Percentiles rank a stretch among this genome's conserved stretches.
phyloP scores from a whole-genome alignment of 768 basidiomycete species.

The Hygrophoropsis aurantiaca region DNA sequence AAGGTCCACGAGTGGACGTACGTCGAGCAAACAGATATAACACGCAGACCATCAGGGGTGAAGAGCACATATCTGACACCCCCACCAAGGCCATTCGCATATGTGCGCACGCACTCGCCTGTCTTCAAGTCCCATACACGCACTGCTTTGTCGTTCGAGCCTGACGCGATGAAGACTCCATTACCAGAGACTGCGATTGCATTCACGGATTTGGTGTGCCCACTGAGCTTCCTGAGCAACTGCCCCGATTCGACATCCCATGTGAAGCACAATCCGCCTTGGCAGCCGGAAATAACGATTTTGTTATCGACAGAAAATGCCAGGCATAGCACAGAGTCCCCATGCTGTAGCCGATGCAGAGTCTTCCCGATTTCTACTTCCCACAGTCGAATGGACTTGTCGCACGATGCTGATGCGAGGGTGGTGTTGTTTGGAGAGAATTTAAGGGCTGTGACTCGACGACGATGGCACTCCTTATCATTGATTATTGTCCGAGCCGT shows the following conservation, averaged over 20 bases:
- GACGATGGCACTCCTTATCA: slow-evolving; percentile 9
- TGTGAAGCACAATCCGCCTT: slow-evolving; percentile 15
- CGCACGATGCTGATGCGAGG: slow-evolving; percentile 17
- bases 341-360: slow-evolving; percentile 16
- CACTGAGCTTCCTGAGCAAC: slow-evolving; percentile 13
- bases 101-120: slow-evolving; percentile 12
- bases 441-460: slow-evolving; percentile 9
- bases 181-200: slow-evolving; percentile 19
- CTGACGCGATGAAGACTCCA: slow-evolving; percentile 17
- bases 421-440: slow-evolving; percentile 13
- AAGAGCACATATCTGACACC: slow-evolving; percentile 12
- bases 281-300: slow-evolving; percentile 23
- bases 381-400: slow-evolving; percentile 20
- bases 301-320: slow-evolving; percentile 20
- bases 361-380: slow-evolving; percentile 12
- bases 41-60: too few species aligned
- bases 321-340: slow-evolving; percentile 15
- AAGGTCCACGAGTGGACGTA: slow-evolving; percentile 5
- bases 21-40: slow-evolving; percentile 8
- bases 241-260: slow-evolving; percentile 22
- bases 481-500: slow-evolving; percentile 17
- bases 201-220: too few species aligned
- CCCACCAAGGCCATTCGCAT: slow-evolving; percentile 12
- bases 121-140: slow-evolving; percentile 21
- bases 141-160: slow-evolving; percentile 22